These are phyloP conservation scores for Wickerhamomyces canadensis DNA, from an alignment of 805 yeast genomes.

Conservation along the genomic window DNA sequence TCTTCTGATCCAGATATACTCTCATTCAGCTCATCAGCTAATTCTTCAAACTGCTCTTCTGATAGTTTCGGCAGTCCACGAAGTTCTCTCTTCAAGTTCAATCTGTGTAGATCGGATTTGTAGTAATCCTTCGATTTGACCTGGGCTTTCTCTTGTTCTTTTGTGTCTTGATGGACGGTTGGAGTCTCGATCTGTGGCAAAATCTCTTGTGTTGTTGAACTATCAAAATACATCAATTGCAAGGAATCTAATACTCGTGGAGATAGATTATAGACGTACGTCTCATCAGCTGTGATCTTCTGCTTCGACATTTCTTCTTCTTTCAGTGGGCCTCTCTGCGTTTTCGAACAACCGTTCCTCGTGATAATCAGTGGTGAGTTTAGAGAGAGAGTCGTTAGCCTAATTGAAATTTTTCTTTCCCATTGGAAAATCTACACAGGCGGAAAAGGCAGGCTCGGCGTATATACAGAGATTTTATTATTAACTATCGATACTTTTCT, in stretches of 20 bases:
- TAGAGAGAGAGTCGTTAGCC: no score
- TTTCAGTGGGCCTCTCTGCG: no score
- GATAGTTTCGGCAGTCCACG: constrained; percentile 40
- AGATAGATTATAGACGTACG: constrained; percentile 46
- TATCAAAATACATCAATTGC: constrained; percentile 50
- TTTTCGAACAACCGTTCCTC: neutral
- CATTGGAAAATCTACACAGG: no score
- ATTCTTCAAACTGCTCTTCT: constrained; percentile 53
- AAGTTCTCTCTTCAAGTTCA: constrained; percentile 51
- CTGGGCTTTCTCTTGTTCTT: constrained; percentile 5
- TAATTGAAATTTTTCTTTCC: no score
- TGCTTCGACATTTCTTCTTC: constrained; percentile 1
- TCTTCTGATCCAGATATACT: constrained; percentile 59
- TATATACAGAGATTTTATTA: neutral
- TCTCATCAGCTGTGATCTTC: constrained; percentile 24
- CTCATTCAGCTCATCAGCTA: constrained; percentile 46
- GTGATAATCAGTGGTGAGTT: no score
- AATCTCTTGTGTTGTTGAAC: constrained; percentile 36
- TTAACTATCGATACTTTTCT: no score
- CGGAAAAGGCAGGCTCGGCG: no score
- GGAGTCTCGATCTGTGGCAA: constrained; percentile 11
- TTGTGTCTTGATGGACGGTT: constrained; percentile 11
- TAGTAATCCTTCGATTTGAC: constrained; percentile 37
- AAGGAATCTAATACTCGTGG: constrained; percentile 38
- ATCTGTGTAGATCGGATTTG: constrained; percentile 52